phyloP scores from a whole-genome alignment of 2,329 filamentous ascomycete genomes.

The Podosphaera fusca region DNA sequence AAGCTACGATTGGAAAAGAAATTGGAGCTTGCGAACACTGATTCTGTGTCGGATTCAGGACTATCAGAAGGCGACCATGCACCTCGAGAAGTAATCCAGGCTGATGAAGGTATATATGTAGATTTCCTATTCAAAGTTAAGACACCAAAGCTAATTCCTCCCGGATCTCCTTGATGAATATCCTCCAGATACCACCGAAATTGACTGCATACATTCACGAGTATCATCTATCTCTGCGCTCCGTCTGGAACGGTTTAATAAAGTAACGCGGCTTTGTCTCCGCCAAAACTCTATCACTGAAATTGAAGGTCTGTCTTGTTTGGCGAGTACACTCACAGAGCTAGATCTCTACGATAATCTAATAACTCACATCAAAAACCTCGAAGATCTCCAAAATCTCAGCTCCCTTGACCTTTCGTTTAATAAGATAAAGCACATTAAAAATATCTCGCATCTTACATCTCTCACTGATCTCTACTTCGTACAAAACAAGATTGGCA shows the following conservation, averaged over 20 bases:
- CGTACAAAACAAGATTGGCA: constrained; percentile 80
- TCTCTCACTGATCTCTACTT: constrained; percentile 71
- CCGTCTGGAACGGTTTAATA: constrained; percentile 60
- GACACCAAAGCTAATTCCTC: neutral
- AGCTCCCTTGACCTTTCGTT: constrained; percentile 77
- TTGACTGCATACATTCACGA: constrained; percentile 75
- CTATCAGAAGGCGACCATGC: constrained; percentile 54
- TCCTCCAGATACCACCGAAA: constrained; percentile 43
- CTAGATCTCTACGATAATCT: constrained; percentile 95
- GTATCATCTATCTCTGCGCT: constrained; percentile 57
- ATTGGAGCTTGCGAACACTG: constrained; percentile 49
- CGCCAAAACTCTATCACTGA: constrained; percentile 75
- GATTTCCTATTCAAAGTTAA: neutral
- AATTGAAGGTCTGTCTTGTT: constrained; percentile 47
- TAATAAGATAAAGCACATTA: constrained; percentile 99
- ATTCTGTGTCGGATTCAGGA: constrained; percentile 64
- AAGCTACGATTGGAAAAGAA: constrained; percentile 55
- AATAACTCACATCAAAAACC: constrained; percentile 62
- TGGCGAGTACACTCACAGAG: constrained; percentile 50
- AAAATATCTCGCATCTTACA: constrained; percentile 55
- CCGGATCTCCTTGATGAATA: constrained; percentile 38
- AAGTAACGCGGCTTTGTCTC: constrained; percentile 58
- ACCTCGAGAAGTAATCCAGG: constrained; percentile 50
- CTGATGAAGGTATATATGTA: constrained; percentile 46
- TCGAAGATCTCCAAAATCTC: constrained; percentile 56